These are phyloP conservation scores for Fusarium secorum DNA, from an alignment of 2,329 filamentous ascomycete species.

Conservation along the genomic window DNA sequence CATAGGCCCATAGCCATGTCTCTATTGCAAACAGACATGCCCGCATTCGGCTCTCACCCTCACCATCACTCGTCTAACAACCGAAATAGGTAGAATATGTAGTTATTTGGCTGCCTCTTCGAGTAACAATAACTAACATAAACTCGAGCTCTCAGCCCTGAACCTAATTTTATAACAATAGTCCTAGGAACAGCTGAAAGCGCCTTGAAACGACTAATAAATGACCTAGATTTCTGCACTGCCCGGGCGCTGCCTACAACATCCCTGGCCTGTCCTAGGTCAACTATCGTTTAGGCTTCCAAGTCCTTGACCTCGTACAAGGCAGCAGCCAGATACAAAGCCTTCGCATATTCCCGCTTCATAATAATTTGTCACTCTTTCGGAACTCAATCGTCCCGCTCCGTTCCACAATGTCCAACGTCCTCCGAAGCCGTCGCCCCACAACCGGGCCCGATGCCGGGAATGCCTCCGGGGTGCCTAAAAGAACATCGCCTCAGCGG, in stretches of 20 bases:
- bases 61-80: not conserved
- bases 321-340: conserved; percentile 43
- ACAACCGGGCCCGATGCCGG: conserved; percentile 31
- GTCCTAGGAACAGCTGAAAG: conserved; percentile 9
- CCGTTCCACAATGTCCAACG: conserved; percentile 30
- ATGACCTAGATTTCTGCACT: conserved; percentile 16
- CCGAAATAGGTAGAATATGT: not conserved
- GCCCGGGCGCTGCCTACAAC: conserved; percentile 27
- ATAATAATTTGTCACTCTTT: not conserved
- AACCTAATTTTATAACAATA: not conserved
- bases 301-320: conserved; percentile 24
- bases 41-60: not conserved
- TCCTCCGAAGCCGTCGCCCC: conserved; percentile 36
- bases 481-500: not conserved
- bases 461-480: conserved; percentile 1
- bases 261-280: conserved; percentile 25
- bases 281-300: conserved; percentile 15
- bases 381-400: not conserved
- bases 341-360: conserved; percentile 2
- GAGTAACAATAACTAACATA: not conserved
- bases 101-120: not conserved
- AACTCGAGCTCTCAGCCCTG: not conserved
- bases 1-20: not conserved
- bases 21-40: conserved; percentile 15
- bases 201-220: conserved; percentile 35